These are phyloP conservation scores for Clonostachys byssicola DNA, from an alignment of 2,329 filamentous ascomycete genomes.

Conservation along the genomic window DNA sequence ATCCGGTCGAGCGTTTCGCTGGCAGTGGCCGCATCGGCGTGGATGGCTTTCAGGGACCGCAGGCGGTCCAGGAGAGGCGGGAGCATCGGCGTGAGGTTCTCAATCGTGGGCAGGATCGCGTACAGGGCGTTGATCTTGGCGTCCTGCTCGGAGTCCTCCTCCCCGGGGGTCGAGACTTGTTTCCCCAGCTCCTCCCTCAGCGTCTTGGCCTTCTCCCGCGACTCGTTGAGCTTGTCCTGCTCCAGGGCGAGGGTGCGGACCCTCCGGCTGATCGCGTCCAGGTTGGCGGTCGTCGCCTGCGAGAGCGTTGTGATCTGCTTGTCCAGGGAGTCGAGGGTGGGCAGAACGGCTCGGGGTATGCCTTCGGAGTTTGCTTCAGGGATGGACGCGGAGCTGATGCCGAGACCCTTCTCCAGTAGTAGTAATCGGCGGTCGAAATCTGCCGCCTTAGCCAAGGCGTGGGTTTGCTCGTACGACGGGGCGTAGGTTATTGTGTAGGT, in stretches of 20 bases:
- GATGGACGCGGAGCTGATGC: slow-evolving; percentile 67
- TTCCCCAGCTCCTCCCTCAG: slow-evolving; percentile 55
- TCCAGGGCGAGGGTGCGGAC: slow-evolving; percentile 69
- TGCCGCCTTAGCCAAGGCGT: slow-evolving; percentile 74
- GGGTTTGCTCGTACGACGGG: slow-evolving; percentile 60
- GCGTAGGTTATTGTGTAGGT: slow-evolving; percentile 65
- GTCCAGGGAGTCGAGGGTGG: slow-evolving; percentile 75
- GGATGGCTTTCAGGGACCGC: slow-evolving; percentile 76
- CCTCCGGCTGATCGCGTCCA: slow-evolving; percentile 68
- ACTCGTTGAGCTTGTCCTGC: slow-evolving; percentile 66
- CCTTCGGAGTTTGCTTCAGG: slow-evolving; percentile 56
- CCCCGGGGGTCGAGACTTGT: slow-evolving; percentile 32
- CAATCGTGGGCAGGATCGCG: slow-evolving; percentile 82
- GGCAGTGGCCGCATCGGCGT: slow-evolving; percentile 81
- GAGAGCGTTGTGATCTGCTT: slow-evolving; percentile 75
- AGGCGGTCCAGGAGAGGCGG: slow-evolving; percentile 83
- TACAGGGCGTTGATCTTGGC: slow-evolving; percentile 91
- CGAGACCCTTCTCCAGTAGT: slow-evolving; percentile 75
- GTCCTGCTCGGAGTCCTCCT: slow-evolving; percentile 63
- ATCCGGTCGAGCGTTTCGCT: slow-evolving; percentile 72
- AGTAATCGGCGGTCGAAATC: slow-evolving; percentile 83
- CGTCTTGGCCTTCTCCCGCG: slow-evolving; percentile 56
- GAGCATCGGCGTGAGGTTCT: slow-evolving; percentile 78
- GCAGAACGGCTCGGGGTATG: slow-evolving; percentile 67
- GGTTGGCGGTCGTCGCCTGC: slow-evolving; percentile 65